Percentiles rank a stretch among this genome's conserved stretches.
Conservation (phyloP, 2,329 filamentous ascomycete species). For the Phoma herbarum region DNA sequence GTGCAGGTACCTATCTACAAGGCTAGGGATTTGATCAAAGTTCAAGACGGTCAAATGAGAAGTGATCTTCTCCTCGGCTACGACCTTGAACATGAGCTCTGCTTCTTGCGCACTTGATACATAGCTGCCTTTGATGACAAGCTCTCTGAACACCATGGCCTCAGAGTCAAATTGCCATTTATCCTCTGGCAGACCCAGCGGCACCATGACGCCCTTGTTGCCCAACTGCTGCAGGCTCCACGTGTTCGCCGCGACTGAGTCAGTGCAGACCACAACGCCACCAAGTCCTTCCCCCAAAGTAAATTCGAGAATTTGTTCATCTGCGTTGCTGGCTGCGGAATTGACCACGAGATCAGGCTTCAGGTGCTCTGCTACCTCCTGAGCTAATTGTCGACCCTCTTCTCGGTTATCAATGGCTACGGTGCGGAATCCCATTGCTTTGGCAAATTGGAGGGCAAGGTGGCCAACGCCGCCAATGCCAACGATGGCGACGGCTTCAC, state of each 20-base stretch:
- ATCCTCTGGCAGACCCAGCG: constrained; percentile 36
- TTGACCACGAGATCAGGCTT: constrained; percentile 34
- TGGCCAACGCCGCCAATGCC: constrained; percentile 84
- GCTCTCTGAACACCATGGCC: constrained; percentile 36
- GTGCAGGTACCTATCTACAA: constrained; percentile 32
- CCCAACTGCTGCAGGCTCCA: constrained; percentile 39
- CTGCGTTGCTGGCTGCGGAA: constrained; percentile 23
- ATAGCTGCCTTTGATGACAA: constrained; percentile 38
- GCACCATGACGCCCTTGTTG: constrained; percentile 36
- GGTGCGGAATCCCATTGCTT: constrained; percentile 35
- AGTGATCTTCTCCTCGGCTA: constrained; percentile 29
- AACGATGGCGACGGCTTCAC: constrained; percentile 79
- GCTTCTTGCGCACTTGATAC: constrained; percentile 37
- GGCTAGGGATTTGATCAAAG: constrained; percentile 33
- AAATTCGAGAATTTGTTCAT: constrained; percentile 26
- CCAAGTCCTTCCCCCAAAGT: constrained; percentile 35
- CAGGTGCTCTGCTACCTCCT: constrained; percentile 26
- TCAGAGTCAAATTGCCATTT: constrained; percentile 41
- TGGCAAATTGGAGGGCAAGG: constrained; percentile 76
- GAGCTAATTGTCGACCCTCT: constrained; percentile 34
- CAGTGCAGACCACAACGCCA: constrained; percentile 40
- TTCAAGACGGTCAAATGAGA: constrained; percentile 35
- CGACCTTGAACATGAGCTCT: constrained; percentile 36
- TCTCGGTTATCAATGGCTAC: constrained; percentile 38
- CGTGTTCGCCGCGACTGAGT: constrained; percentile 32